Evolutionary conservation across 345 rosid species (phyloP).

Genomic region (Lenwebbia sp.): DNA sequence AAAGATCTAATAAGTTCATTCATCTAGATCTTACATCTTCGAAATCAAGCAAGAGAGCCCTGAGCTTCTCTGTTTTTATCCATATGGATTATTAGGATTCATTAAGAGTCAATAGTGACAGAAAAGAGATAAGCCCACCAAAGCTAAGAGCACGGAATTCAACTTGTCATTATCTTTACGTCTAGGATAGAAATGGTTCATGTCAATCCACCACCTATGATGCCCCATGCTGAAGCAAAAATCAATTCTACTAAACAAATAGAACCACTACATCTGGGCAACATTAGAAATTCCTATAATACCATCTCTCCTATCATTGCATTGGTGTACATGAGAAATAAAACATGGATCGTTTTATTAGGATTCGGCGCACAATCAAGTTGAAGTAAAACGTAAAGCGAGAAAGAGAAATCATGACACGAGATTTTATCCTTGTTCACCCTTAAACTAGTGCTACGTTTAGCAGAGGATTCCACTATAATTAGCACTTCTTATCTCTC

Average conservation of each 20-base stretch:
- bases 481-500: too few relatives aligned
- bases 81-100: not conserved
- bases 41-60: not conserved
- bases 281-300: not conserved
- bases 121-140: not conserved
- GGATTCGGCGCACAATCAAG: too few relatives aligned
- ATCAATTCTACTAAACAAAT: not conserved
- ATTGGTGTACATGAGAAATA: not conserved
- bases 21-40: not conserved
- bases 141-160: not conserved
- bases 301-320: not conserved
- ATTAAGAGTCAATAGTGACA: not conserved
- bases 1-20: not conserved
- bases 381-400: too few relatives aligned
- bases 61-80: not conserved
- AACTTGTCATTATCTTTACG: not conserved
- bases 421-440: too few relatives aligned
- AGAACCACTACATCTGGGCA: not conserved
- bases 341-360: too few relatives aligned
- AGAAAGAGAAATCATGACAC: too few relatives aligned
- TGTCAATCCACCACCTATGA: not conserved
- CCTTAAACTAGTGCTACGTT: too few relatives aligned
- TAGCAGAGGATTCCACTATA: too few relatives aligned
- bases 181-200: not conserved
- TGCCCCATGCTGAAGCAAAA: not conserved